These are phyloP conservation scores for Neurospora sp. DNA, from an alignment of 495 filamentous ascomycete genomes.

Conservation along the genomic window DNA sequence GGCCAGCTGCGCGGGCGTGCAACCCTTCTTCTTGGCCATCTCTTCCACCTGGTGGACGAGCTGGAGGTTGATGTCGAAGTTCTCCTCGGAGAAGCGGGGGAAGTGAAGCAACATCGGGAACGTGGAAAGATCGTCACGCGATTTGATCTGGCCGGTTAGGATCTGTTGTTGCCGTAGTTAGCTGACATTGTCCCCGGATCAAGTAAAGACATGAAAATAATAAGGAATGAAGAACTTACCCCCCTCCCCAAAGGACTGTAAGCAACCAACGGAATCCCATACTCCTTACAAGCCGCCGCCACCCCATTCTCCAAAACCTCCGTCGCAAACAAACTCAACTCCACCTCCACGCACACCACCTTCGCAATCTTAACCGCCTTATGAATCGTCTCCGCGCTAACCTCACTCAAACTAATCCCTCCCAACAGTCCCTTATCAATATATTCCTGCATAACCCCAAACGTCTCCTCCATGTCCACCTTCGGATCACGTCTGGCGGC, in stretches of 20 bases:
- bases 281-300: slow-evolving; percentile 57
- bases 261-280: slow-evolving; percentile 63
- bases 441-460: slow-evolving; percentile 46
- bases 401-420: slow-evolving; percentile 70
- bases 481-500: slow-evolving; percentile 61
- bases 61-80: slow-evolving; percentile 63
- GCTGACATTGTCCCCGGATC: background rate
- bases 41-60: slow-evolving; percentile 56
- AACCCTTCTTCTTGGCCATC: slow-evolving; percentile 59
- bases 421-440: slow-evolving; percentile 69
- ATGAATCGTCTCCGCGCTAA: slow-evolving; percentile 62
- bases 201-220: background rate
- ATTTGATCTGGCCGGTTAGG: slow-evolving; percentile 53
- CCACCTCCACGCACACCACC: slow-evolving; percentile 68
- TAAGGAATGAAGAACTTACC: slow-evolving; percentile 30
- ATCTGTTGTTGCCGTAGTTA: slow-evolving; percentile 14
- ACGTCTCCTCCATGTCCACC: slow-evolving; percentile 37
- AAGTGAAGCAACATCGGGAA: slow-evolving; percentile 41
- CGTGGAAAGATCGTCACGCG: slow-evolving; percentile 49
- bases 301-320: slow-evolving; percentile 68
- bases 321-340: slow-evolving; percentile 61
- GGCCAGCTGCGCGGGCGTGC: slow-evolving; percentile 67
- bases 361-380: slow-evolving; percentile 55
- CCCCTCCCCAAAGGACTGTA: slow-evolving; percentile 41
- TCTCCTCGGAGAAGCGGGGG: slow-evolving; percentile 59